Evolutionary conservation across 176 grass and related monocot species (phyloP).

Genomic region (Canna indica): DNA sequence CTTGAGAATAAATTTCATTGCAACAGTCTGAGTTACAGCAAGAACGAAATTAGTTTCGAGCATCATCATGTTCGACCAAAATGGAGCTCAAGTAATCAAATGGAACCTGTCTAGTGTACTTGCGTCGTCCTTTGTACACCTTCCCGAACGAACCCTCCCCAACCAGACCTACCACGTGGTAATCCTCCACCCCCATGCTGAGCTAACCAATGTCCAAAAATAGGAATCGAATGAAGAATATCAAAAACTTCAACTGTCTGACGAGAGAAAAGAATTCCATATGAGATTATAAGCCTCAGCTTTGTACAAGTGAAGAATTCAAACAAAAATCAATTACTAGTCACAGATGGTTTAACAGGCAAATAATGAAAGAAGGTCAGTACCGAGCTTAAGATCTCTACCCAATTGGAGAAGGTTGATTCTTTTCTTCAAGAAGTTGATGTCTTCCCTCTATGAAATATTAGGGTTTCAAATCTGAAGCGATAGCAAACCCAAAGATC

Average conservation of each 20-base stretch:
- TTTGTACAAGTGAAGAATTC: too few species aligned
- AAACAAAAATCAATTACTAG: too few species aligned
- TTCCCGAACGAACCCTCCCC: conserved; percentile 92
- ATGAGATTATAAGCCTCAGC: not conserved
- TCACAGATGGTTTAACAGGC: not conserved
- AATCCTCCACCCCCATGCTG: conserved; percentile 67
- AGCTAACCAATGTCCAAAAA: not conserved
- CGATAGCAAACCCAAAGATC: too few species aligned
- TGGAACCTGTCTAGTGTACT: conserved; percentile 70
- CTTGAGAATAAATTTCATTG: conserved; percentile 96
- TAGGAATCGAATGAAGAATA: not conserved
- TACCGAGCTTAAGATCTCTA: not conserved
- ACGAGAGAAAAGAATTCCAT: not conserved
- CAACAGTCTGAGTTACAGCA: conserved; percentile 55
- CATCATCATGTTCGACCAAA: not conserved
- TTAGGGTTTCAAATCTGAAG: too few species aligned
- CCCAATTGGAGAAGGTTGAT: not conserved
- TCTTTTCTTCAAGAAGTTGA: not conserved
- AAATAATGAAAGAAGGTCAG: not conserved
- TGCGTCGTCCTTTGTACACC: conserved; percentile 87
- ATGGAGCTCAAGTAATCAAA: not conserved
- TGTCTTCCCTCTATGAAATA: too few species aligned
- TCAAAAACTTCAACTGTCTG: not conserved
- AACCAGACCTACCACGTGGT: conserved; percentile 74
- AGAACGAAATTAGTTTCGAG: not conserved